Evolutionary conservation across 192 early-diverging fungal genomes (phyloP).

Genomic region (Coemansia sp.): DNA sequence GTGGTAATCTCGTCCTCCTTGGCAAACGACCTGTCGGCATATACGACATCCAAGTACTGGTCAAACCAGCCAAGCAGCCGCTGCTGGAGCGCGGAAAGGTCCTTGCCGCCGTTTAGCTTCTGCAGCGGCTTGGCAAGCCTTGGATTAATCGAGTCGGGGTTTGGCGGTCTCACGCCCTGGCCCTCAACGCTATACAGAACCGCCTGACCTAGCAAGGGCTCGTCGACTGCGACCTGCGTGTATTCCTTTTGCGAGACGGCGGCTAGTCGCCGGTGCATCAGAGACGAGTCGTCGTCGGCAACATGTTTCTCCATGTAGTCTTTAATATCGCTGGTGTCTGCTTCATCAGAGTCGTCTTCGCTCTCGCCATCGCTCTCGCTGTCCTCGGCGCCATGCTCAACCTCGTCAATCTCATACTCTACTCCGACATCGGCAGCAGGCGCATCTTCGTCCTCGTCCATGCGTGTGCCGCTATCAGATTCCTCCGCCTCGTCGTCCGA

Average conservation of each 20-base stretch:
- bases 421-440: slow-evolving; percentile 43
- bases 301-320: slow-evolving; percentile 46
- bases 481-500: slow-evolving; percentile 22
- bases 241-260: slow-evolving; percentile 47
- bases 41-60: slow-evolving; percentile 79
- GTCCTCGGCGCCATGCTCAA: slow-evolving; percentile 16
- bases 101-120: slow-evolving; percentile 27
- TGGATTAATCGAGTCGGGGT: slow-evolving; percentile 31
- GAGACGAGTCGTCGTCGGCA: slow-evolving; percentile 27
- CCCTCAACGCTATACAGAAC: slow-evolving; percentile 29
- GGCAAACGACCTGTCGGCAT: slow-evolving; percentile 58
- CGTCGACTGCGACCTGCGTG: slow-evolving; percentile 26
- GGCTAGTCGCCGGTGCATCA: slow-evolving; percentile 39
- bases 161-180: slow-evolving; percentile 17
- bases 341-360: background rate
- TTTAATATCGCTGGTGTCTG: slow-evolving; percentile 19
- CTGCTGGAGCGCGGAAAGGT: slow-evolving; percentile 56
- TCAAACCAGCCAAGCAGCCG: slow-evolving; percentile 64
- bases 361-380: slow-evolving; percentile 16
- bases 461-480: slow-evolving; percentile 40
- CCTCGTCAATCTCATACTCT: slow-evolving; percentile 31
- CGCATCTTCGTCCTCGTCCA: slow-evolving; percentile 31
- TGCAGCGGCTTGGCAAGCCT: slow-evolving; percentile 35
- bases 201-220: slow-evolving; percentile 34
- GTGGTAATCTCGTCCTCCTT: slow-evolving; percentile 71